Evolutionary conservation across 2,329 filamentous ascomycete genomes (phyloP).

Genomic region (Calycina marina): DNA sequence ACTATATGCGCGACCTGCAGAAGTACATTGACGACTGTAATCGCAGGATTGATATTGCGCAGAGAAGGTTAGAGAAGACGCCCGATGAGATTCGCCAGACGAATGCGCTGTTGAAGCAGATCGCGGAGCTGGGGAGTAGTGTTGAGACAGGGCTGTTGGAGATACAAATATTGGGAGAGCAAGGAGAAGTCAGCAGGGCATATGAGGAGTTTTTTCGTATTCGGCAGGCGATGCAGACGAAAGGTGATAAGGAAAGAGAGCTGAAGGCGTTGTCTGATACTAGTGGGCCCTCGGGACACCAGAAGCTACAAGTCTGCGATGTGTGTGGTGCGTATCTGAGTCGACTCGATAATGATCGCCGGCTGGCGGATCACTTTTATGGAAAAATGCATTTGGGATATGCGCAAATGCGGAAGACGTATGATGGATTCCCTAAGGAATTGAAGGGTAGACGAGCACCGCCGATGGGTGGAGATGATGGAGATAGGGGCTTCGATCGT

Average conservation of each 20-base stretch:
- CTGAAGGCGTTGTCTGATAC: constrained; percentile 86
- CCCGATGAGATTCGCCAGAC: constrained; percentile 95
- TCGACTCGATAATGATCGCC: constrained; percentile 82
- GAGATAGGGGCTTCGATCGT: constrained; percentile 38
- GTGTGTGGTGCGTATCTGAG: constrained; percentile 93
- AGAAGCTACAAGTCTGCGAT: constrained; percentile 97
- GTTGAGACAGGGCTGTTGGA: constrained; percentile 76
- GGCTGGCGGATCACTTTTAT: constrained; percentile 94
- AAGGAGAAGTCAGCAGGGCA: constrained; percentile 65
- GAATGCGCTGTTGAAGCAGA: constrained; percentile 74
- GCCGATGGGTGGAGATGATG: constrained; percentile 35
- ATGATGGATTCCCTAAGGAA: constrained; percentile 74
- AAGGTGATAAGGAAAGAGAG: constrained; percentile 73
- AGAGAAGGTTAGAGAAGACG: constrained; percentile 87
- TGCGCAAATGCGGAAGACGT: constrained; percentile 93
- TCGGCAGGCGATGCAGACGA: constrained; percentile 63
- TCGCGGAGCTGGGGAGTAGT: constrained; percentile 63
- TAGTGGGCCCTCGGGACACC: constrained; percentile 81
- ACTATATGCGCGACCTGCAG: constrained; percentile 91
- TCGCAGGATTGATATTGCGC: constrained; percentile 77
- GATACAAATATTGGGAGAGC: constrained; percentile 71
- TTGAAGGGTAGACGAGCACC: constrained; percentile 58
- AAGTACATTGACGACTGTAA: constrained; percentile 98
- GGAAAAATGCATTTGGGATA: constrained; percentile 99
- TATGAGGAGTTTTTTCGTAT: constrained; percentile 82